These are phyloP conservation scores for Tillandsia leiboldiana DNA, from an alignment of 176 grass and related monocot genomes.

Conservation along the genomic window DNA sequence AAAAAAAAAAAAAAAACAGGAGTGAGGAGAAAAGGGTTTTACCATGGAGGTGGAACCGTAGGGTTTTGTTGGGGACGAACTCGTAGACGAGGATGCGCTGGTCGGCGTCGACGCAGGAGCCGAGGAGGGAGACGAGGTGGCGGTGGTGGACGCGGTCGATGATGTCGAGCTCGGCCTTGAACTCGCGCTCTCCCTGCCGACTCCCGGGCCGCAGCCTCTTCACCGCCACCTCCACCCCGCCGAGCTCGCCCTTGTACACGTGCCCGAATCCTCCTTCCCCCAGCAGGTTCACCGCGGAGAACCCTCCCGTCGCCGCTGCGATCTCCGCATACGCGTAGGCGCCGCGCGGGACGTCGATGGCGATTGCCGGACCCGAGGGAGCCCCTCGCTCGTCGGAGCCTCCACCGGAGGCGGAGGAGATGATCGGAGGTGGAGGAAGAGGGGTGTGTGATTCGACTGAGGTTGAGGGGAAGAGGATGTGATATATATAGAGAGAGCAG, in stretches of 20 bases:
- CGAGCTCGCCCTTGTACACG: slow-evolving; percentile 29
- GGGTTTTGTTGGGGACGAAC: slow-evolving; percentile 38
- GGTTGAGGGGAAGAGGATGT: too few species aligned
- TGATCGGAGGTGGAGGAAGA: neutral
- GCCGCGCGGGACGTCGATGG: neutral
- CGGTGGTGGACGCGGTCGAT: slow-evolving; percentile 38
- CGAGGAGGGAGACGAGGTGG: slow-evolving; percentile 27
- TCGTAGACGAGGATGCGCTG: slow-evolving; percentile 43
- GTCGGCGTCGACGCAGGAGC: slow-evolving; percentile 21
- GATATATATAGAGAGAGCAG: too few species aligned
- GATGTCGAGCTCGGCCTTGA: slow-evolving; percentile 41
- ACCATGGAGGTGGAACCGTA: slow-evolving; percentile 32
- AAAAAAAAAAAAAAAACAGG: neutral
- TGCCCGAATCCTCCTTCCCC: slow-evolving; percentile 38
- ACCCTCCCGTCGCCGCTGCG: slow-evolving; percentile 26
- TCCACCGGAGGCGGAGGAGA: neutral
- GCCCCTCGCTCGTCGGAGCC: neutral
- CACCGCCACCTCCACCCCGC: slow-evolving; percentile 25
- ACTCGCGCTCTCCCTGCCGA: slow-evolving; percentile 39
- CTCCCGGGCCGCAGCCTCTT: slow-evolving; percentile 30
- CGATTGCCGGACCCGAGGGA: neutral
- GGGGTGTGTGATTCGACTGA: neutral
- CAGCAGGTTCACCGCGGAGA: slow-evolving; percentile 24
- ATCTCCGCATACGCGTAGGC: slow-evolving; percentile 32
- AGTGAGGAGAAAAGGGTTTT: neutral